A percentile compares a stretch with the other conserved stretches of the same genome.
phyloP scores from a whole-genome alignment of 768 basidiomycete species.

The Amyloporia xantha region DNA sequence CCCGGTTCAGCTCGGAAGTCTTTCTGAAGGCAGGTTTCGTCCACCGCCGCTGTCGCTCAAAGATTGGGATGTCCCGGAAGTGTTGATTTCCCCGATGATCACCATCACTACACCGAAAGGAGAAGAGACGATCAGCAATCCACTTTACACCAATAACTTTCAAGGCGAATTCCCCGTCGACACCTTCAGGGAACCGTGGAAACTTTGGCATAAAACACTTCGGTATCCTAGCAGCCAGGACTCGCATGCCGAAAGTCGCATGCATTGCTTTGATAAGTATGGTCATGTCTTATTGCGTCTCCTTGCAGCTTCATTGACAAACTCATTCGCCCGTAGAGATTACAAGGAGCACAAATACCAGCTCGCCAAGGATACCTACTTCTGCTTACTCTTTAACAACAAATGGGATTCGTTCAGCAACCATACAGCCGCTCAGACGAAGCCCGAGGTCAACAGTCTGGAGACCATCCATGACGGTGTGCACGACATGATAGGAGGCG shows the following conservation, averaged over 20 bases:
- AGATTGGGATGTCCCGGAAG: slow-evolving; percentile 35
- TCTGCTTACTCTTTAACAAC: slow-evolving; percentile 14
- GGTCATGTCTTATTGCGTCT: slow-evolving; percentile 12
- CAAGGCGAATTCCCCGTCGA: slow-evolving; percentile 3
- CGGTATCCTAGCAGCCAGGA: slow-evolving; percentile 22
- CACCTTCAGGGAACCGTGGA: slow-evolving; percentile 11
- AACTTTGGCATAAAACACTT: slow-evolving; percentile 26
- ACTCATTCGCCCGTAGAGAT: background rate
- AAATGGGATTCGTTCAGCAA: slow-evolving; percentile 44
- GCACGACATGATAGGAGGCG: slow-evolving; percentile 26
- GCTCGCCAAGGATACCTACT: slow-evolving; percentile 10
- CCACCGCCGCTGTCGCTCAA: no score
- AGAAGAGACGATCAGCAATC: slow-evolving; percentile 13
- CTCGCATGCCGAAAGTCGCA: slow-evolving; percentile 6
- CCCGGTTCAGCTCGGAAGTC: no score
- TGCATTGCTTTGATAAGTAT: slow-evolving; percentile 6
- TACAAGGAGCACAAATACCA: background rate
- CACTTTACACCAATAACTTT: slow-evolving; percentile 11
- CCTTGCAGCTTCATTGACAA: background rate
- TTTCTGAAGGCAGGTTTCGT: no score
- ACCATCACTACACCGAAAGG: slow-evolving; percentile 31
- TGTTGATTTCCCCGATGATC: slow-evolving; percentile 29
- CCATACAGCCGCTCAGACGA: slow-evolving; percentile 31
- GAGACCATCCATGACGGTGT: slow-evolving; percentile 45
- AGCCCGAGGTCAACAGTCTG: slow-evolving; percentile 37